These are phyloP conservation scores for Solanum chacoense DNA, from an alignment of 305 asterid genomes.

Conservation along the genomic window DNA sequence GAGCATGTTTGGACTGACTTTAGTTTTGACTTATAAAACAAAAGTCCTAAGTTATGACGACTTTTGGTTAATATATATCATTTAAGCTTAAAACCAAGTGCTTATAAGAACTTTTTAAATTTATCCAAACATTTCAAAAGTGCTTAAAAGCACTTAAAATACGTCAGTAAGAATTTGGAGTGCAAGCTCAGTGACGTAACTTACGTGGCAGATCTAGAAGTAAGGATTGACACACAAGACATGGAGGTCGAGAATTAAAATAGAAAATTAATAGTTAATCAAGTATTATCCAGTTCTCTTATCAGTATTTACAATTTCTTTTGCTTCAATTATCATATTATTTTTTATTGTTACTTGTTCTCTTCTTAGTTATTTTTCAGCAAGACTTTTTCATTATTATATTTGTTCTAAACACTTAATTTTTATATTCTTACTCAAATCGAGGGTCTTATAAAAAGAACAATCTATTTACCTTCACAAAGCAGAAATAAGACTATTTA, in stretches of 20 bases:
- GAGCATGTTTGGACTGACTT: too few species aligned
- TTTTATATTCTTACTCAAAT: not conserved
- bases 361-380: not conserved
- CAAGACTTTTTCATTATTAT: not conserved
- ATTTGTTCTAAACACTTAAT: not conserved
- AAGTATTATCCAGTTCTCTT: not conserved
- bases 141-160: too few species aligned
- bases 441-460: not conserved
- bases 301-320: not conserved
- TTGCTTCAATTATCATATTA: not conserved
- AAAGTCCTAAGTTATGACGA: too few species aligned
- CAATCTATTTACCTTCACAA: not conserved
- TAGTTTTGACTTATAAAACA: too few species aligned
- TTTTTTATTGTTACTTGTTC: not conserved
- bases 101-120: too few species aligned
- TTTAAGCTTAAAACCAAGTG: too few species aligned
- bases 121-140: too few species aligned
- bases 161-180: too few species aligned
- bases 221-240: not conserved
- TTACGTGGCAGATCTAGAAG: not conserved
- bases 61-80: too few species aligned
- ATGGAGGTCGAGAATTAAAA: too few species aligned
- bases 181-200: not conserved
- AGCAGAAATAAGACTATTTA: rapidly evolving
- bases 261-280: too few species aligned